Evolutionary conservation across 371 early-diverging fungal species (phyloP), one percentile per base, ranked within the genome.

Genomic region (Syncephalastrum monosporum): DNA sequence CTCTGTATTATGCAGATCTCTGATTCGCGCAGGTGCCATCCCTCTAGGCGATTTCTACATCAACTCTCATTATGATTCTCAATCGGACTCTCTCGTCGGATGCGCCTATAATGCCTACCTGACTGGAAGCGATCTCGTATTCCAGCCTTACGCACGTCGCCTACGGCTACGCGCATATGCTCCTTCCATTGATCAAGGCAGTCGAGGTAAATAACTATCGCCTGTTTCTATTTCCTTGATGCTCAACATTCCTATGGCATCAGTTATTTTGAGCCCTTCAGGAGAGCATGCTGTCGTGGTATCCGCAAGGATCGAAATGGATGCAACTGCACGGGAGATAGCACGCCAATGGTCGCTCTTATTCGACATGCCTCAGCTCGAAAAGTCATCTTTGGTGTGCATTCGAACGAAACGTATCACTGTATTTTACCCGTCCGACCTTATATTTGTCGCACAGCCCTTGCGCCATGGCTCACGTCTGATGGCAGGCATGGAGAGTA

Each of bases 31-130:
- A 25, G 72, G 71, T 8, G 63, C 72, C 7, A 48, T 77, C 19
- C 74, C 77, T 17, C 42, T 77, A 53, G 77, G 77, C 6, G 74
- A 77, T 7, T 72, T 74, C 48, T 77, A 68, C 46, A 50, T 77
- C n/a, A 64, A 42, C 33, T 52, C 13, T 16, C 16, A 23, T 19
- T 13, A n/a, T 19, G 13, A 42, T n/a, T 42, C 52, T 3, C 16
- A 52, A 19, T 52, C 38, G 13, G 52, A 52, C 21, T 25, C 54
- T 6, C n/a, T 44, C 13, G 54, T 54, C 16, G 54, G 69, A 16
- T 72, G 69, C 49, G 65, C 68, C 2, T 77, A 72, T 33, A 74
- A 68, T 51, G 54, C 72, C 16, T 77, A 77, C 56, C 44, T 77
- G 27, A 71, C 65, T 3, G 67, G 62, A 12, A 74, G 73, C 21